Conservation (phyloP, 1,284 basidiomycete genomes). For the Ustilago bromivora region DNA sequence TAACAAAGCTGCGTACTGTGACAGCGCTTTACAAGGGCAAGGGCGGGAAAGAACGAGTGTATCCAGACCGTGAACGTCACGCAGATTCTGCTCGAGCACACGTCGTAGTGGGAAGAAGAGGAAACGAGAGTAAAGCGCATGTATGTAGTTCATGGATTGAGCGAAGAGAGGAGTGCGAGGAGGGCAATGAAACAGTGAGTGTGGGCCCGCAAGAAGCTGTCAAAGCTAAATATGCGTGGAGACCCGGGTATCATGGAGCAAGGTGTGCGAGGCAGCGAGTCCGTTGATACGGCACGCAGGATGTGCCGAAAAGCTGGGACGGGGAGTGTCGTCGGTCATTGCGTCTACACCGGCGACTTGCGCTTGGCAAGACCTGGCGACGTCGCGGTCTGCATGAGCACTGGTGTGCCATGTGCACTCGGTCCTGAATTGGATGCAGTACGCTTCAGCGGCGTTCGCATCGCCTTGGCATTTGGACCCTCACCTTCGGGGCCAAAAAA, state of each 20-base stretch:
- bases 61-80: background rate
- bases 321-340: background rate
- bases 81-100: background rate
- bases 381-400: conserved; percentile 30
- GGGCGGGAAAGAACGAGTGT: conserved; percentile 11
- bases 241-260: conserved; percentile 22
- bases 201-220: conserved; percentile 12
- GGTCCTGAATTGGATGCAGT: conserved; percentile 56
- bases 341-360: conserved; percentile 38
- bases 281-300: background rate
- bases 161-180: background rate
- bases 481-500: conserved; percentile 38
- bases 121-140: conserved; percentile 10
- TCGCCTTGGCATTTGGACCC: conserved; percentile 56
- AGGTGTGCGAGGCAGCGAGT: background rate
- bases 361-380: conserved; percentile 45
- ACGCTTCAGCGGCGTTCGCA: conserved; percentile 58
- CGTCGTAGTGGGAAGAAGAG: background rate
- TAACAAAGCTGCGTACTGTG: conserved; percentile 8
- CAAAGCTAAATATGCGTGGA: background rate
- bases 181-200: too few relatives aligned
- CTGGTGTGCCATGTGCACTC: conserved; percentile 40
- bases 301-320: background rate
- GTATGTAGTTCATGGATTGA: background rate
- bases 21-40: conserved; percentile 1